Conservation (phyloP, 352 stramenopile genomes). For the Saprolegnia diclina region DNA sequence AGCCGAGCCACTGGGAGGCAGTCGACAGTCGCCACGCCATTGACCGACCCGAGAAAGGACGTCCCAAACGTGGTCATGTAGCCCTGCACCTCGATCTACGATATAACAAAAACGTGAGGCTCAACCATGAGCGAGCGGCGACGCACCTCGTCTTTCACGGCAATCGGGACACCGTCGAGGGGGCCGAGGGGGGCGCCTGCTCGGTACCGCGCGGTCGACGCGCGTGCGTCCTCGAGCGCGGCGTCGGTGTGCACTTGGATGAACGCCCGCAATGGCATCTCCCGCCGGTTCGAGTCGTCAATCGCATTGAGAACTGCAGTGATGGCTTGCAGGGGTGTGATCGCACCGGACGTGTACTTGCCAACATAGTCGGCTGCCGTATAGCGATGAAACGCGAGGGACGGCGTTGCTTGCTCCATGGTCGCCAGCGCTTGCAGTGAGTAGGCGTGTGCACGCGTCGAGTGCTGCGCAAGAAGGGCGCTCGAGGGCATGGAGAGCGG, state of each 20-base stretch:
- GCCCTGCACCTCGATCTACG: constrained; percentile 53
- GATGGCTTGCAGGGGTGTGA: constrained; percentile 63
- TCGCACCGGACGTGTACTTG: constrained; percentile 38
- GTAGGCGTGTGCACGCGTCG: constrained; percentile 29
- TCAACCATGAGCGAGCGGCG: no score
- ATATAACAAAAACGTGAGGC: not conserved
- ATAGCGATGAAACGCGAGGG: constrained; percentile 50
- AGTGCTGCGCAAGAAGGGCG: constrained; percentile 30
- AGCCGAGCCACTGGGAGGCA: constrained; percentile 52
- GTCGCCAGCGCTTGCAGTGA: constrained; percentile 29
- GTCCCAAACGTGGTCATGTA: constrained; percentile 66
- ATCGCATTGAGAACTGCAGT: constrained; percentile 54
- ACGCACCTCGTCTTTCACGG: constrained; percentile 74
- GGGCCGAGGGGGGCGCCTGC: constrained; percentile 56
- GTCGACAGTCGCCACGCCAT: constrained; percentile 41
- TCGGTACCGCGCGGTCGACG: constrained; percentile 65
- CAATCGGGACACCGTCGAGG: constrained; percentile 83
- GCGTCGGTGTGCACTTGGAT: constrained; percentile 66
- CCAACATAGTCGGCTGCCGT: constrained; percentile 62
- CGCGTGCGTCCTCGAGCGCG: constrained; percentile 60
- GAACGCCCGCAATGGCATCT: constrained; percentile 59
- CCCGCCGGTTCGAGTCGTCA: constrained; percentile 44
- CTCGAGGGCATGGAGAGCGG: constrained; percentile 29
- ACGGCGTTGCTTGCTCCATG: constrained; percentile 35
- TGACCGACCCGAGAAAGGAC: constrained; percentile 59